A percentile compares a stretch with the other conserved stretches of the same genome.
Conservation (phyloP, 2,329 filamentous ascomycete species). For the Aschersonia sp. region DNA sequence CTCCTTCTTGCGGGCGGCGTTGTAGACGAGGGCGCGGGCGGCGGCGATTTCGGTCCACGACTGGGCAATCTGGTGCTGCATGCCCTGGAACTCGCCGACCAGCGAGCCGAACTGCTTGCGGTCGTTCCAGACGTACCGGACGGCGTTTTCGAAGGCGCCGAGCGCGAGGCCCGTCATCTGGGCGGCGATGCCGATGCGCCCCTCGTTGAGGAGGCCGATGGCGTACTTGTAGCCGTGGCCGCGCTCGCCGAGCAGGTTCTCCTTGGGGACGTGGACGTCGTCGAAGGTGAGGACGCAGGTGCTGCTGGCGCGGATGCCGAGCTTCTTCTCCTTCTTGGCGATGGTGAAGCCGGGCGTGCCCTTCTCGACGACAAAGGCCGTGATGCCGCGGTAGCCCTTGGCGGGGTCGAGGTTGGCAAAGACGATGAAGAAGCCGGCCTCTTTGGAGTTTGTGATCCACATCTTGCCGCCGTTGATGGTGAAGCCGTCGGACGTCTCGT, state of each 20-base stretch:
- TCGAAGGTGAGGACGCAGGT: constrained; percentile 97
- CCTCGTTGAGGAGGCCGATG: constrained; percentile 87
- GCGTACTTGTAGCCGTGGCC: constrained; percentile 97
- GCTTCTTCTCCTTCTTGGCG: constrained; percentile 99
- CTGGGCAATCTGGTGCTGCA: constrained; percentile 98
- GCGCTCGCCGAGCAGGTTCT: constrained; percentile 74
- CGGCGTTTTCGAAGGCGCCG: constrained; percentile 90
- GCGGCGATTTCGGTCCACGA: constrained; percentile 88
- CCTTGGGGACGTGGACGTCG: constrained; percentile 79
- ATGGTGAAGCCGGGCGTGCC: constrained; percentile 78
- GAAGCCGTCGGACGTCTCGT: constrained; percentile 71
- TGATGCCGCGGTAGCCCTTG: constrained; percentile 94
- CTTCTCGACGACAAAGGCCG: constrained; percentile 91
- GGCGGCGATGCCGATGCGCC: constrained; percentile 91
- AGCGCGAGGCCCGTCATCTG: constrained; percentile 97
- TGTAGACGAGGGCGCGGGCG: constrained; percentile 84
- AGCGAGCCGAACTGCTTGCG: constrained; percentile 90
- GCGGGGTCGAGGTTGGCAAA: constrained; percentile 89
- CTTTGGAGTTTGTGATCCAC: constrained; percentile 98
- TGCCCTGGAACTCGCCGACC: constrained; percentile 94
- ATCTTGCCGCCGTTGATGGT: constrained; percentile 88
- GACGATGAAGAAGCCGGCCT: constrained; percentile 90
- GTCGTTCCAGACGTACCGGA: constrained; percentile 91
- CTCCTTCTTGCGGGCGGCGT: constrained; percentile 95
- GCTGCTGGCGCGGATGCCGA: constrained; percentile 88